Conservation (phyloP, 257 asterid species). For the Prunella vulgaris region DNA sequence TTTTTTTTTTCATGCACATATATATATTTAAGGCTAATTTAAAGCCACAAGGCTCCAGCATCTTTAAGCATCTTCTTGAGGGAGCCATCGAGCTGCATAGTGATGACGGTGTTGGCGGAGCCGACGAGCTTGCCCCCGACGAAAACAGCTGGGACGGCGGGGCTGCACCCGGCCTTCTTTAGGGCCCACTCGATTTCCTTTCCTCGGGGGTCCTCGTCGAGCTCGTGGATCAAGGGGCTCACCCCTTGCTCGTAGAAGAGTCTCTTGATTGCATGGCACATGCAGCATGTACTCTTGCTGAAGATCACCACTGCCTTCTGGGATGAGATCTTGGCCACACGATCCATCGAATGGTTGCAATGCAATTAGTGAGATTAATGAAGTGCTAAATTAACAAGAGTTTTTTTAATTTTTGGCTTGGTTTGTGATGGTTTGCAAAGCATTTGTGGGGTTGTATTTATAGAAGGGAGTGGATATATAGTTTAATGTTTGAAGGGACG, state of each 20-base stretch:
- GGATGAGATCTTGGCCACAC: conserved; percentile 44
- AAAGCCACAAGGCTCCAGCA: conserved; percentile 87
- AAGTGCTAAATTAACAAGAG: too few species aligned
- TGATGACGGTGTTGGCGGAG: conserved; percentile 58
- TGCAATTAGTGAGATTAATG: too few species aligned
- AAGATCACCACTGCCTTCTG: conserved; percentile 76
- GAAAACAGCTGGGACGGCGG: conserved; percentile 65
- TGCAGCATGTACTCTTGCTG: conserved; percentile 77
- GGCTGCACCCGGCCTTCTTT: conserved; percentile 58
- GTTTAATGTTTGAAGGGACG: too few species aligned
- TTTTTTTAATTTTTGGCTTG: too few species aligned
- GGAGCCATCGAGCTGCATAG: conserved; percentile 64
- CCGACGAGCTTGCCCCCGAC: conserved; percentile 60
- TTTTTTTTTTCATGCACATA: too few species aligned
- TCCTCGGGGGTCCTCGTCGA: conserved; percentile 54
- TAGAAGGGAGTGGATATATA: not conserved
- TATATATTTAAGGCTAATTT: too few species aligned
- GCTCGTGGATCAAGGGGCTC: conserved; percentile 63
- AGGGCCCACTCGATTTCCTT: conserved; percentile 64
- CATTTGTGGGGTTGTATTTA: not conserved
- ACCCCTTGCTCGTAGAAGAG: conserved; percentile 76
- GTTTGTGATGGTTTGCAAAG: not conserved
- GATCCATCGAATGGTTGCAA: conserved; percentile 33
- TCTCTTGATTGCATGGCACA: conserved; percentile 83
- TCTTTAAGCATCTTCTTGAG: conserved; percentile 71